Base-by-base conservation (phyloP, 257 asterid genomes). In the Capsicum rhomboideum region DNA sequence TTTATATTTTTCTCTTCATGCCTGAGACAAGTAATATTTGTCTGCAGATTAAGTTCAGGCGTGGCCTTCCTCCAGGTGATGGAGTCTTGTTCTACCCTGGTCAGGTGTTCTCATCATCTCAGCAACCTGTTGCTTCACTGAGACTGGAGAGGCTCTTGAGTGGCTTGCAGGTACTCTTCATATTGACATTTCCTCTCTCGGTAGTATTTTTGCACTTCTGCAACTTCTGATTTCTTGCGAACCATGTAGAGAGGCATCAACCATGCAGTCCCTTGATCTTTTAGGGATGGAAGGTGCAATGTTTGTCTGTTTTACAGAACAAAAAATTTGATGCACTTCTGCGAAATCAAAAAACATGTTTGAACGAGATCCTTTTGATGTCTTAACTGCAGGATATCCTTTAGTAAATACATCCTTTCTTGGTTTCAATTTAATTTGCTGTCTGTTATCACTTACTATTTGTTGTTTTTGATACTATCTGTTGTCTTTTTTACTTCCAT, bases 11-110 rank as follows among this genome's bases (percentile, higher is more conserved):
- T 9, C 26, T 79, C 82, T 42, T 29, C 54, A 44, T 46, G n/a
- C 61, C 49, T 63, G 84, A 87, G 82, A 14, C 31, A 4, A 3
- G 21, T 82, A 82, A 13, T 75, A 4, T 74, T 61, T 86, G 84
- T 50, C 49, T 86, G 67, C 98, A 97, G 98, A 93, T 97, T 84
- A 90, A 85, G 87, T 97, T 97, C 81, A 90, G 98, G 92, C 98
- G 95, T 55, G 99, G 99, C 79, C 99, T 97, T 84, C 99, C 99
- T 82, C 99, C 99, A 0, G 99, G 99, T 58, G 99, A 97, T 50
- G 98, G 99, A 71, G 98, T 97, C 79, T 85, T 97, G 86, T 97
- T 90, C 86, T 97, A 97, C 88, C 99, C 98, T 18, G 99, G 98
- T 31, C 95, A 95, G 86, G 99, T 97, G 78, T 97, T 97, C 92